Conservation (phyloP, 1,284 basidiomycete species). For the Sanguinoderma infundibulare region DNA sequence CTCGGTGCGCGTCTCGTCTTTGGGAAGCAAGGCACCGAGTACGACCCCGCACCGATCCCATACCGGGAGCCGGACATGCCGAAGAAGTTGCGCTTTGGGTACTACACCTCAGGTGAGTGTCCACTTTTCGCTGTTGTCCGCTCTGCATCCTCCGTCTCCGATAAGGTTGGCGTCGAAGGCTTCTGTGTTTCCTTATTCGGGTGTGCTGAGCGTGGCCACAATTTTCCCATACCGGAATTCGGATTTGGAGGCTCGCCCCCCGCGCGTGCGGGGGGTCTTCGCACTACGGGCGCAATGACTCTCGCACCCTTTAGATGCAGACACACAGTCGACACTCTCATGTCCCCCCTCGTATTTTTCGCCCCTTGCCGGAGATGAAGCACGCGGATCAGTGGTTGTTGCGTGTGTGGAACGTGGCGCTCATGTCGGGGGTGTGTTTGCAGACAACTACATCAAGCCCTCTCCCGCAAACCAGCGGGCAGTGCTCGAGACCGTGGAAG, state of each 20-base stretch:
- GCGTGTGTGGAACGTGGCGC: background rate
- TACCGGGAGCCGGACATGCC: slow-evolving; percentile 61
- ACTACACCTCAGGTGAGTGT: slow-evolving; percentile 62
- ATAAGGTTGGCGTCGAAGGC: background rate
- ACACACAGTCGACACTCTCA: background rate
- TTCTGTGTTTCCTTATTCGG: background rate
- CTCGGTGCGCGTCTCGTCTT: slow-evolving; percentile 60
- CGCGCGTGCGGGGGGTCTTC: too few relatives aligned
- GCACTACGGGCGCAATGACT: background rate
- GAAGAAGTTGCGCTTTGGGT: slow-evolving; percentile 71
- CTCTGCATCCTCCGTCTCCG: background rate
- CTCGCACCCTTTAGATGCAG: background rate
- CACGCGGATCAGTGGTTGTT: too few relatives aligned
- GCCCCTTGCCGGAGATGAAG: slow-evolving; percentile 6
- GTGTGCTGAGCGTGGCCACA: background rate
- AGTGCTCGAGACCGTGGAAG: slow-evolving; percentile 76
- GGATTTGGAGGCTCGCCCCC: background rate
- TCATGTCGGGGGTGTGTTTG: slow-evolving; percentile 6
- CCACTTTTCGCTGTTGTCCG: background rate
- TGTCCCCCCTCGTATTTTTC: background rate
- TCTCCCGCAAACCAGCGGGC: slow-evolving; percentile 84
- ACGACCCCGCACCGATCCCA: slow-evolving; percentile 57
- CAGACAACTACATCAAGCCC: slow-evolving; percentile 70
- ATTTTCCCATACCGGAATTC: background rate
- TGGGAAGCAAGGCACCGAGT: slow-evolving; percentile 47